phyloP scores from a whole-genome alignment of 441 rosid genomes.

The Corymbia calophylla region DNA sequence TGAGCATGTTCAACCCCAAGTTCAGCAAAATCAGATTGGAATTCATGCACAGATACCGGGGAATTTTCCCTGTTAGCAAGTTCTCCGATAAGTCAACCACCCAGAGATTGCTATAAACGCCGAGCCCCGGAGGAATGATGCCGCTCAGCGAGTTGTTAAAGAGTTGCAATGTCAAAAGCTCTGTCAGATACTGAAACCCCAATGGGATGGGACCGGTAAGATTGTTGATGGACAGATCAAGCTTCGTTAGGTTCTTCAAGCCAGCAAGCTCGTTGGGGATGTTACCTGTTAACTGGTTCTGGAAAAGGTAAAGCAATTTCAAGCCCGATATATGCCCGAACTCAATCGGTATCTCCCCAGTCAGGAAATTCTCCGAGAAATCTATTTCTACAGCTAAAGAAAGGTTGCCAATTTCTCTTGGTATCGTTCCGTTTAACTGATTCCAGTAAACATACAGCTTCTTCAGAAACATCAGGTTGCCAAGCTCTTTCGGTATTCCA shows the following conservation, averaged over 20 bases:
- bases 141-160: slow-evolving; percentile 7
- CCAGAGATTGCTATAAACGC: slow-evolving; percentile 10
- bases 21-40: slow-evolving; percentile 4
- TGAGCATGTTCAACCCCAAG: slow-evolving; percentile 5
- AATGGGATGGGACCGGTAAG: slow-evolving; percentile 6
- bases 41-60: slow-evolving; percentile 1
- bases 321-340: background rate
- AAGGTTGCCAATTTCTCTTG: slow-evolving; percentile 8
- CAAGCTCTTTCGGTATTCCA: background rate
- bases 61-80: slow-evolving; percentile 4
- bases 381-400: background rate
- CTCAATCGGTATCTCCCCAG: slow-evolving; percentile 5
- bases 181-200: slow-evolving; percentile 3
- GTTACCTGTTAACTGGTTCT: background rate
- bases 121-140: slow-evolving; percentile 6
- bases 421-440: slow-evolving; percentile 2
- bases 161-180: background rate
- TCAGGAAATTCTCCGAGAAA: slow-evolving; percentile 6
- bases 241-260: slow-evolving; percentile 2
- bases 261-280: slow-evolving; percentile 1
- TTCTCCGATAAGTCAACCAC: slow-evolving; percentile 3
- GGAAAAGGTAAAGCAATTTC: slow-evolving; percentile 8
- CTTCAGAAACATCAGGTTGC: background rate
- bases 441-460: slow-evolving; percentile 7
- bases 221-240: slow-evolving; percentile 8